Percentiles rank a stretch among this genome's conserved stretches.
Evolutionary conservation across 2,329 filamentous ascomycete genomes (phyloP).

Genomic region (Claviceps pusilla): DNA sequence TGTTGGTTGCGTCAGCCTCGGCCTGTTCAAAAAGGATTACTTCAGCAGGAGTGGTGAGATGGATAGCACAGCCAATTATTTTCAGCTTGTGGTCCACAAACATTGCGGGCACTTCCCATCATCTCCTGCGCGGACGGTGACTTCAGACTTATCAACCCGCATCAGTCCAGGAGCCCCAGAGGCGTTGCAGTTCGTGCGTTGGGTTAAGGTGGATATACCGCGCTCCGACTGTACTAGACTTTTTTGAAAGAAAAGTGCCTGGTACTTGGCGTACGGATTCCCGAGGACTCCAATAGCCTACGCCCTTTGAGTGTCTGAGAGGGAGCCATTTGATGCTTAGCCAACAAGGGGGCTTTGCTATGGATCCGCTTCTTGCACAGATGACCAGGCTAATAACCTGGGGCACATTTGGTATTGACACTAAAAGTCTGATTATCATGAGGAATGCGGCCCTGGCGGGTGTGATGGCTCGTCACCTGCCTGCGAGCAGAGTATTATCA

Average conservation of each 20-base stretch:
- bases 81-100: background rate
- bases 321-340: background rate
- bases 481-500: background rate
- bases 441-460: conserved; percentile 1
- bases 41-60: conserved; percentile 1
- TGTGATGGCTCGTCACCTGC: background rate
- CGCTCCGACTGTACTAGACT: background rate
- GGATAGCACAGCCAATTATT: background rate
- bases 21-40: background rate
- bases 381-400: conserved; percentile 3
- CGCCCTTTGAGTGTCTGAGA: conserved; percentile 3
- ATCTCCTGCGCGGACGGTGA: background rate
- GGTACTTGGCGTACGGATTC: background rate
- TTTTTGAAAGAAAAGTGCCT: background rate
- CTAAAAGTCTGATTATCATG: conserved; percentile 2
- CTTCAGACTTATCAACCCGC: background rate
- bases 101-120: background rate
- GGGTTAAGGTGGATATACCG: background rate
- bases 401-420: background rate
- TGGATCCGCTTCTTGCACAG: conserved; percentile 3
- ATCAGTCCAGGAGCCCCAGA: background rate
- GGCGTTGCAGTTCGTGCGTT: conserved; percentile 3
- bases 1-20: background rate
- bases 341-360: conserved; percentile 4
- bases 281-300: background rate